These are phyloP conservation scores for Luvunga scandens DNA, from an alignment of 345 rosid genomes.

Conservation along the genomic window DNA sequence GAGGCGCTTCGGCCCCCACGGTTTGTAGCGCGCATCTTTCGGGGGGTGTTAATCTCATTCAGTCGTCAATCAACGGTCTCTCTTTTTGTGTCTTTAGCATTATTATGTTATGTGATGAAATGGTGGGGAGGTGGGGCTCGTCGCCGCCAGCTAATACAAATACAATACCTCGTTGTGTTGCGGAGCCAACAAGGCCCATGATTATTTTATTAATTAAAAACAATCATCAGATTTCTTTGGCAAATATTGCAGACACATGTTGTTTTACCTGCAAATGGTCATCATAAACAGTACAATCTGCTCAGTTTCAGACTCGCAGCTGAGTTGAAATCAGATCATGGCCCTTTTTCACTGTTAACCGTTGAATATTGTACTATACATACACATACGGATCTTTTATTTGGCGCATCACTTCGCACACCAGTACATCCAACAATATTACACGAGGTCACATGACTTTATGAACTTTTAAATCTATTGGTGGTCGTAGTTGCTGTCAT, in stretches of 20 bases:
- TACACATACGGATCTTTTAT: conserved; percentile 6
- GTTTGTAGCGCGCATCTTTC: conserved; percentile 44
- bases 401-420: not conserved
- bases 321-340: too few species aligned
- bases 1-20: conserved; percentile 1
- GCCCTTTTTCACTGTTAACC: conserved; percentile 37
- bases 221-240: not conserved
- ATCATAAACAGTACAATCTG: conserved; percentile 26
- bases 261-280: conserved; percentile 35
- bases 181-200: conserved; percentile 6
- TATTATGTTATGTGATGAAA: not conserved
- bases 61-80: not conserved
- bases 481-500: not conserved
- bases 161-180: not conserved
- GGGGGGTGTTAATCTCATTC: conserved; percentile 32
- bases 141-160: conserved; percentile 21
- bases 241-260: conserved; percentile 21
- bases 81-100: not conserved
- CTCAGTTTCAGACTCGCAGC: not conserved
- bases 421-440: not conserved
- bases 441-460: not conserved
- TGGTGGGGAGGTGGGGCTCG: conserved; percentile 14
- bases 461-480: not conserved
- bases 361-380: conserved; percentile 37
- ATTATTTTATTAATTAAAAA: not conserved